These are phyloP conservation scores for Aciculosporium take DNA, from an alignment of 2,329 filamentous ascomycete species.

Conservation along the genomic window DNA sequence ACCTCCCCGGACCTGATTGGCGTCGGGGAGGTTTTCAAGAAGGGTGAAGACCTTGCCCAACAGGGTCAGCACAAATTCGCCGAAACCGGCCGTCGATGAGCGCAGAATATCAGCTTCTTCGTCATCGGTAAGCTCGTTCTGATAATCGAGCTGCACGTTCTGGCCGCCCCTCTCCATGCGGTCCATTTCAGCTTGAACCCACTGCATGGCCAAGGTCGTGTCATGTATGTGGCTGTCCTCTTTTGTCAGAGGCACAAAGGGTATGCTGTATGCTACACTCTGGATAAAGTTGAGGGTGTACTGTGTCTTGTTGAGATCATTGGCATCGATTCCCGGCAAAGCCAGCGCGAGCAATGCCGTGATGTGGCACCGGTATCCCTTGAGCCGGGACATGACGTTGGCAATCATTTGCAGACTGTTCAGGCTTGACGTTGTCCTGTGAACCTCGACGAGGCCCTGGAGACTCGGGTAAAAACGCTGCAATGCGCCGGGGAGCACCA, in stretches of 20 bases:
- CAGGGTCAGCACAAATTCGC: conserved; percentile 82
- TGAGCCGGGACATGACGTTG: conserved; percentile 79
- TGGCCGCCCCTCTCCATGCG: conserved; percentile 82
- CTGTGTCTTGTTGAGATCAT: conserved; percentile 91
- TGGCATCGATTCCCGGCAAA: conserved; percentile 90
- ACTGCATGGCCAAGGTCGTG: conserved; percentile 69
- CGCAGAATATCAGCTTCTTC: conserved; percentile 79
- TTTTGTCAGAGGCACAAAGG: conserved; percentile 58
- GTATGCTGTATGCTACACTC: conserved; percentile 89
- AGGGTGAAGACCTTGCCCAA: conserved; percentile 91
- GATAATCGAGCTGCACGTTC: conserved; percentile 73
- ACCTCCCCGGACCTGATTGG: conserved; percentile 71
- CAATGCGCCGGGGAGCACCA: conserved; percentile 83
- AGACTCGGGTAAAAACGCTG: conserved; percentile 95
- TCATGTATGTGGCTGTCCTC: conserved; percentile 54
- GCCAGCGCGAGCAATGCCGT: conserved; percentile 87
- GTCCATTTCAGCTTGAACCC: conserved; percentile 90
- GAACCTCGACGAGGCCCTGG: conserved; percentile 92
- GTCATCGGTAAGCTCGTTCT: conserved; percentile 65
- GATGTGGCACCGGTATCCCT: conserved; percentile 92
- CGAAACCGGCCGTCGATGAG: conserved; percentile 86
- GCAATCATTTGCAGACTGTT: conserved; percentile 85
- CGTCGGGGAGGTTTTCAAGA: conserved; percentile 86
- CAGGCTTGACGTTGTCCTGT: conserved; percentile 86
- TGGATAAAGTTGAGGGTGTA: conserved; percentile 93